Evolutionary conservation across 2,329 filamentous ascomycete species (phyloP).

Genomic region (Apiospora aurea): DNA sequence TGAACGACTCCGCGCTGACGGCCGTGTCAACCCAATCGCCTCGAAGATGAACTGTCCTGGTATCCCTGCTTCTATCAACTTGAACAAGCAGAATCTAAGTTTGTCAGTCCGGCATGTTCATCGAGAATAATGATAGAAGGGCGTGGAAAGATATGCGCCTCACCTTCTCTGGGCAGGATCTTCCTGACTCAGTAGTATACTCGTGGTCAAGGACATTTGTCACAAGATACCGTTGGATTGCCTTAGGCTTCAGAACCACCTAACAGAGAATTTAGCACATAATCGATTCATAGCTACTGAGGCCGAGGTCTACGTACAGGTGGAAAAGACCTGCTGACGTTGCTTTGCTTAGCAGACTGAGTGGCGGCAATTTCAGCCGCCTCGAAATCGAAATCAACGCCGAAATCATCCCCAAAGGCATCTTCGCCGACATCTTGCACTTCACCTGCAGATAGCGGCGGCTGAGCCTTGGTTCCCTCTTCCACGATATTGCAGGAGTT

Average conservation of each 20-base stretch:
- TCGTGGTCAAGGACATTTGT: slow-evolving; percentile 74
- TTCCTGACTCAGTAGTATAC: slow-evolving; percentile 70
- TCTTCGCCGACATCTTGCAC: slow-evolving; percentile 48
- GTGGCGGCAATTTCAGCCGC: slow-evolving; percentile 76
- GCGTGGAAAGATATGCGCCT: slow-evolving; percentile 30
- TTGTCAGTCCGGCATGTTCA: slow-evolving; percentile 27
- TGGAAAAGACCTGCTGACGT: slow-evolving; percentile 41
- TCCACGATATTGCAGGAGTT: slow-evolving; percentile 13
- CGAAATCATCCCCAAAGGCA: slow-evolving; percentile 76
- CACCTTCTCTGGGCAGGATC: slow-evolving; percentile 75
- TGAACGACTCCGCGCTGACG: slow-evolving; percentile 75
- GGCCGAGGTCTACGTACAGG: slow-evolving; percentile 60
- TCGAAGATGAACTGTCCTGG: slow-evolving; percentile 76
- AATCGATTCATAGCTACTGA: slow-evolving; percentile 37
- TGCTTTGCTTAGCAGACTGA: slow-evolving; percentile 58
- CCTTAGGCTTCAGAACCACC: slow-evolving; percentile 71
- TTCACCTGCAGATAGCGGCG: slow-evolving; percentile 21
- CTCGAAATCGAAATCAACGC: slow-evolving; percentile 76
- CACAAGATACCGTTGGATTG: slow-evolving; percentile 87
- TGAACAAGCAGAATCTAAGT: slow-evolving; percentile 81
- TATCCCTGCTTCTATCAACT: slow-evolving; percentile 72
- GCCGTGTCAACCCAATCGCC: slow-evolving; percentile 88
- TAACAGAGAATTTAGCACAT: slow-evolving; percentile 71
- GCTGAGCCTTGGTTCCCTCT: not conserved
- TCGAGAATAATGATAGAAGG: not conserved